Percentiles rank a stretch among this genome's conserved stretches.
Evolutionary conservation across 2,329 filamentous ascomycete genomes (phyloP).

Genomic region (Alternaria rosae): DNA sequence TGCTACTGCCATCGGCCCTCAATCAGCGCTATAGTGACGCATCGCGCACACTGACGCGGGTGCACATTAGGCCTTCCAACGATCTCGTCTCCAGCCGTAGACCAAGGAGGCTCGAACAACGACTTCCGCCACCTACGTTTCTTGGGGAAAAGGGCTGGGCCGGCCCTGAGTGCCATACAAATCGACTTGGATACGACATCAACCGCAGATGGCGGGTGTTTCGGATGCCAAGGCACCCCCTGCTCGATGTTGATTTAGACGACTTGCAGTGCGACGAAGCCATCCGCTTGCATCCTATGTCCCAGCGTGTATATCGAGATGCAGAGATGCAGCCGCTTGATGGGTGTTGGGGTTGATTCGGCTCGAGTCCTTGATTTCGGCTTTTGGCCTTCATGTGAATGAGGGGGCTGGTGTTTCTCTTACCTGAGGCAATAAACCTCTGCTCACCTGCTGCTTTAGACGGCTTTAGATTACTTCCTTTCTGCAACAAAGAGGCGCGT

Average conservation of each 20-base stretch:
- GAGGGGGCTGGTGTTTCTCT: constrained; percentile 15
- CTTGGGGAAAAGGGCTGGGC: neutral
- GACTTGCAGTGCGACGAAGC: neutral
- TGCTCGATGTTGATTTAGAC: neutral
- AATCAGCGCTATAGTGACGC: neutral
- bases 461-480: constrained; percentile 13
- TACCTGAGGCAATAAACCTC: constrained; percentile 19
- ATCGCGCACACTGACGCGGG: neutral
- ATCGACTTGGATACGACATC: neutral
- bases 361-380: neutral
- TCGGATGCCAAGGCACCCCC: neutral
- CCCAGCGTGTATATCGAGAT: neutral
- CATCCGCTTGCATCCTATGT: neutral
- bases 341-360: neutral
- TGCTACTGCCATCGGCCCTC: neutral
- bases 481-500: constrained; percentile 23
- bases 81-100: neutral
- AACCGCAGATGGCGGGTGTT: neutral
- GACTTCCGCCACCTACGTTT: neutral
- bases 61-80: neutral
- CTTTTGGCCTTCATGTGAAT: constrained; percentile 29
- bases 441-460: constrained; percentile 25
- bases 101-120: neutral
- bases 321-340: neutral
- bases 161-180: neutral